phyloP scores from a whole-genome alignment of 768 basidiomycete genomes.

The Calocybe cyanea region DNA sequence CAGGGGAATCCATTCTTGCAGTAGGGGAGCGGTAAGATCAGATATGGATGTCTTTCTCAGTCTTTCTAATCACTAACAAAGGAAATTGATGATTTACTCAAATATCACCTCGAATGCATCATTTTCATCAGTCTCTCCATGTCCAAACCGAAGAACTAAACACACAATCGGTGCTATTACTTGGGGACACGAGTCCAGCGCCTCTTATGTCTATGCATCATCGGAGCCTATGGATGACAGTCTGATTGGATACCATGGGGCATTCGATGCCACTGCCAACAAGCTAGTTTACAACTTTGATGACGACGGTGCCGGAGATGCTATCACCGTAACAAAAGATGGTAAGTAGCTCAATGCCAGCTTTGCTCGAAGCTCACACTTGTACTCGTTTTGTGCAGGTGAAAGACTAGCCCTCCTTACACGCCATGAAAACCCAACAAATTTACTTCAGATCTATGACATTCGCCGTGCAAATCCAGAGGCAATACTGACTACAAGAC shows the following conservation, averaged over 20 bases:
- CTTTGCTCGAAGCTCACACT: not conserved
- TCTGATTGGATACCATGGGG: constrained; percentile 43
- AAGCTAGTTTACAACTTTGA: constrained; percentile 32
- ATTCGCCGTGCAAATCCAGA: constrained; percentile 28
- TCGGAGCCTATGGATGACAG: constrained; percentile 40
- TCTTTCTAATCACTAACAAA: constrained; percentile 1
- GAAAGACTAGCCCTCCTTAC: constrained; percentile 30
- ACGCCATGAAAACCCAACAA: constrained; percentile 19
- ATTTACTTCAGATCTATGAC: constrained; percentile 52
- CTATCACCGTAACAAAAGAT: constrained; percentile 38
- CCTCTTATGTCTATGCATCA: constrained; percentile 47
- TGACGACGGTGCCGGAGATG: constrained; percentile 51
- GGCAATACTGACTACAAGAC: constrained; percentile 24
- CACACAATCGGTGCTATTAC: constrained; percentile 40
- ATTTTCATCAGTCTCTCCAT: constrained; percentile 10
- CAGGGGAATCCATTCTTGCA: constrained; percentile 35
- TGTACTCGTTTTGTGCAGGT: constrained; percentile 20
- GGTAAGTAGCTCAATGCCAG: constrained; percentile 29
- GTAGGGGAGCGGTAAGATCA: constrained; percentile 38
- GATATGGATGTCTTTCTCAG: not conserved
- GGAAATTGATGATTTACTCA: constrained; percentile 19
- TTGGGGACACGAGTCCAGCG: constrained; percentile 47
- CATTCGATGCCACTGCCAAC: constrained; percentile 37
- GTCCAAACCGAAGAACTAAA: constrained; percentile 14
- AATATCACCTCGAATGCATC: constrained; percentile 4